Conservation (phyloP, 768 basidiomycete species). For the Tylopilus intermedius region DNA sequence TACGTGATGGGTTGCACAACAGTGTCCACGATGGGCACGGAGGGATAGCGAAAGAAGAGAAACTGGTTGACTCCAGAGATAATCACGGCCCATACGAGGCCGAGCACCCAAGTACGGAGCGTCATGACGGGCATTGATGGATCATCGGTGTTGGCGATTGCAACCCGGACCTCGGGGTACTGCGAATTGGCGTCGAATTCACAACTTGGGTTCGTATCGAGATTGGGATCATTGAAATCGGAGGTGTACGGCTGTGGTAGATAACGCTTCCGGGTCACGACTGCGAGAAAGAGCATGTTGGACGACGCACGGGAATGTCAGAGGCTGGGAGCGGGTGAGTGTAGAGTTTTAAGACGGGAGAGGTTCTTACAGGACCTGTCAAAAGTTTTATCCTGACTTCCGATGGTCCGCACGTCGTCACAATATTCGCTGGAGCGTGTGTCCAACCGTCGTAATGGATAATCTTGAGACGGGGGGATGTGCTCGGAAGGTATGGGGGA, state of each 20-base stretch:
- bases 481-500: no score
- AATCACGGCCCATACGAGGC: conserved; percentile 58
- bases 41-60: conserved; percentile 73
- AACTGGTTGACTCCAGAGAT: conserved; percentile 67
- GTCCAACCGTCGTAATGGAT: no score
- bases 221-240: conserved; percentile 25
- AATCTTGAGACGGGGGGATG: no score
- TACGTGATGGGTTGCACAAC: conserved; percentile 70
- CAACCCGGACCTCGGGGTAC: conserved; percentile 2
- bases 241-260: conserved; percentile 2
- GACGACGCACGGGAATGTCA: conserved; percentile 15
- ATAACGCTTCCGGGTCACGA: neutral
- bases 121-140: neutral
- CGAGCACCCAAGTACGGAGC: conserved; percentile 3
- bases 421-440: no score
- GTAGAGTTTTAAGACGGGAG: neutral
- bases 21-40: conserved; percentile 55
- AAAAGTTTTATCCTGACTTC: no score
- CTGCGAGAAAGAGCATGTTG: neutral
- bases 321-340: conserved; percentile 12
- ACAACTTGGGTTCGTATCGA: conserved; percentile 10
- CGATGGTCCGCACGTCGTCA: no score
- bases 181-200: conserved; percentile 37
- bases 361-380: no score
- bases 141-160: conserved; percentile 5